Conservation (phyloP, 179 eudicot genomes). For the Sideroxylon spinosum region DNA sequence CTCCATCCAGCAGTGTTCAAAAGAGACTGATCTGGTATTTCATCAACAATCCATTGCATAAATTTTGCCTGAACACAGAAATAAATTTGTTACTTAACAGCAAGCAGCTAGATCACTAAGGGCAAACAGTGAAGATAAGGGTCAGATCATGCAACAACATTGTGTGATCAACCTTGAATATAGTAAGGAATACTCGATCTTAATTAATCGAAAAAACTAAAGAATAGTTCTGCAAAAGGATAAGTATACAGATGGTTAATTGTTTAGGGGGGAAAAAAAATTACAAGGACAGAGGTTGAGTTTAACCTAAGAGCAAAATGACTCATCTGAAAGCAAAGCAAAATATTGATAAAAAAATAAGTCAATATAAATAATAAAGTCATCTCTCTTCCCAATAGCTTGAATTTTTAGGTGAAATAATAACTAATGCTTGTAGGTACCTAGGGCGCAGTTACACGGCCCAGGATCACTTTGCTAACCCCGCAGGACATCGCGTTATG, state of each 20-base stretch:
- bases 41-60: constrained; percentile 70
- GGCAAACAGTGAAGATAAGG: not conserved
- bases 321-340: not conserved
- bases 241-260: not conserved
- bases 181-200: not conserved
- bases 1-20: constrained; percentile 84
- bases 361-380: too few relatives aligned
- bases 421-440: too few relatives aligned
- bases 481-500: too few relatives aligned
- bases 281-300: not conserved
- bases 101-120: not conserved
- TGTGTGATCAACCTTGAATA: not conserved
- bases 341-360: not conserved
- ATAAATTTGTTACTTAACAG: constrained; percentile 12
- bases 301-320: not conserved
- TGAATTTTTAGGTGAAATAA: too few relatives aligned
- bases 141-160: not conserved
- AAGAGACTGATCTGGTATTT: constrained; percentile 65
- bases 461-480: too few relatives aligned
- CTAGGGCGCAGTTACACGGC: too few relatives aligned
- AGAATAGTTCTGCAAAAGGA: not conserved
- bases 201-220: not conserved
- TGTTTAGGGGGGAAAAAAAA: not conserved
- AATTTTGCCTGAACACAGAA: constrained; percentile 51
- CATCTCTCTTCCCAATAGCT: too few relatives aligned